Percentiles rank a stretch among this genome's conserved stretches.
These are phyloP conservation scores for Sporothrix mexicana DNA, from an alignment of 2,329 filamentous ascomycete species.

Conservation along the genomic window DNA sequence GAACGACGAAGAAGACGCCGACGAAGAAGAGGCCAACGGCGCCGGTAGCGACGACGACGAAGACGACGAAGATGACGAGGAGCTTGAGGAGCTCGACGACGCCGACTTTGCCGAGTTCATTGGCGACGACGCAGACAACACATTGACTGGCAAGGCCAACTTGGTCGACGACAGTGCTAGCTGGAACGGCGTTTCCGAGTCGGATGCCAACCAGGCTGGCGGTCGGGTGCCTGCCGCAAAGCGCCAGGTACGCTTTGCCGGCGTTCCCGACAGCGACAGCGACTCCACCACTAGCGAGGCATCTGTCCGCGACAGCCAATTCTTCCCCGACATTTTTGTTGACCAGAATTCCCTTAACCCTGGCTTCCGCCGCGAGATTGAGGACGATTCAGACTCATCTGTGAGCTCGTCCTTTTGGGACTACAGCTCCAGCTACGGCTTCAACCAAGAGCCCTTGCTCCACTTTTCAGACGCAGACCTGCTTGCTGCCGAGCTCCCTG, in stretches of 20 bases:
- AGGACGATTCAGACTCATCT: conserved; percentile 66
- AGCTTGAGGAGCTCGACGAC: conserved; percentile 45
- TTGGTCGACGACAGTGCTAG: conserved; percentile 55
- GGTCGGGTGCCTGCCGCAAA: conserved; percentile 42
- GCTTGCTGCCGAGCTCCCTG: conserved; percentile 14
- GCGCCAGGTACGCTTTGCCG: conserved; percentile 77
- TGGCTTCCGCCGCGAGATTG: conserved; percentile 73
- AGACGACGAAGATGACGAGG: conserved; percentile 48
- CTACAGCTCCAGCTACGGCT: conserved; percentile 55
- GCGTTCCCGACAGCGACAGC: conserved; percentile 69
- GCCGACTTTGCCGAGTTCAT: conserved; percentile 43
- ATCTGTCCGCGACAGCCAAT: conserved; percentile 65
- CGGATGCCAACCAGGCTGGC: conserved; percentile 40
- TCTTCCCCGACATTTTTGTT: conserved; percentile 80
- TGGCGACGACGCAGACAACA: conserved; percentile 47
- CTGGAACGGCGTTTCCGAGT: conserved; percentile 54
- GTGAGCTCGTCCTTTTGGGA: conserved; percentile 69
- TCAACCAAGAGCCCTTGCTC: conserved; percentile 41
- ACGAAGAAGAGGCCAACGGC: conserved; percentile 47
- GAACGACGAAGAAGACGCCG: conserved; percentile 51
- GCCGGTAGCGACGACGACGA: conserved; percentile 49
- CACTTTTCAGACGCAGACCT: conserved; percentile 45
- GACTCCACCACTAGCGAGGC: conserved; percentile 63
- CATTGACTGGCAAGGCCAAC: conserved; percentile 48
- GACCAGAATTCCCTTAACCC: conserved; percentile 76